Conservation (phyloP, 352 stramenopile genomes). For the Globisporangium radiosum region DNA sequence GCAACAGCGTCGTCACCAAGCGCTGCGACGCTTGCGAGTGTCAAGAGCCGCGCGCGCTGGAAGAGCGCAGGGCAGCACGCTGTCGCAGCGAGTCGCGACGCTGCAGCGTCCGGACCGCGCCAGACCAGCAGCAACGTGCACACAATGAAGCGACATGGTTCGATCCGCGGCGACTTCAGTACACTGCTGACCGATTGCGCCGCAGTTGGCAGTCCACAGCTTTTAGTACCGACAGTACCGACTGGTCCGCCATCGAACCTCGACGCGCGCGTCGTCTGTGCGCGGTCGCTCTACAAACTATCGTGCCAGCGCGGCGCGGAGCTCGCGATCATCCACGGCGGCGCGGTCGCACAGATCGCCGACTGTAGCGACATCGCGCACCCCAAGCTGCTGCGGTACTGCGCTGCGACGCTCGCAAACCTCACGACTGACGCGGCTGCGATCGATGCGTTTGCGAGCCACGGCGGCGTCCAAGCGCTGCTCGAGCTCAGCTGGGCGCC, state of each 20-base stretch:
- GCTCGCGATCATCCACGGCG: slow-evolving; percentile 49
- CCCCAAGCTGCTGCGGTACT: slow-evolving; percentile 43
- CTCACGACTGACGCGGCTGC: slow-evolving; percentile 34
- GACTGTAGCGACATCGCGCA: slow-evolving; percentile 70
- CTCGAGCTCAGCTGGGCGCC: slow-evolving; percentile 68
- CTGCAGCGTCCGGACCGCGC: neutral
- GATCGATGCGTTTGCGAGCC: slow-evolving; percentile 43
- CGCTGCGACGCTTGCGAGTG: neutral
- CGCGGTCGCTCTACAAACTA: slow-evolving; percentile 72
- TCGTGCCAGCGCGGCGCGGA: slow-evolving; percentile 56
- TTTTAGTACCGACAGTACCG: too few relatives aligned
- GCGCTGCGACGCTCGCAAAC: slow-evolving; percentile 56
- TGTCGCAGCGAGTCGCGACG: neutral
- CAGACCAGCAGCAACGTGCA: neutral
- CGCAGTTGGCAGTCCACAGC: too few relatives aligned
- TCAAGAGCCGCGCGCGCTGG: slow-evolving; percentile 12
- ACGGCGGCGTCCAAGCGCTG: slow-evolving; percentile 50
- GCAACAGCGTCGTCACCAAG: neutral
- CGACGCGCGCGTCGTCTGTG: slow-evolving; percentile 53
- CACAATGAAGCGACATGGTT: slow-evolving; percentile 22
- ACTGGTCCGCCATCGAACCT: slow-evolving; percentile 27
- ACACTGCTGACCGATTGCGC: slow-evolving; percentile 11
- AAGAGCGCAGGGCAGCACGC: slow-evolving; percentile 2
- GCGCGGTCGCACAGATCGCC: slow-evolving; percentile 59
- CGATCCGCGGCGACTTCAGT: slow-evolving; percentile 31